Evolutionary conservation across 179 eudicot species (phyloP).

Genomic region (Corrigiola litoralis): DNA sequence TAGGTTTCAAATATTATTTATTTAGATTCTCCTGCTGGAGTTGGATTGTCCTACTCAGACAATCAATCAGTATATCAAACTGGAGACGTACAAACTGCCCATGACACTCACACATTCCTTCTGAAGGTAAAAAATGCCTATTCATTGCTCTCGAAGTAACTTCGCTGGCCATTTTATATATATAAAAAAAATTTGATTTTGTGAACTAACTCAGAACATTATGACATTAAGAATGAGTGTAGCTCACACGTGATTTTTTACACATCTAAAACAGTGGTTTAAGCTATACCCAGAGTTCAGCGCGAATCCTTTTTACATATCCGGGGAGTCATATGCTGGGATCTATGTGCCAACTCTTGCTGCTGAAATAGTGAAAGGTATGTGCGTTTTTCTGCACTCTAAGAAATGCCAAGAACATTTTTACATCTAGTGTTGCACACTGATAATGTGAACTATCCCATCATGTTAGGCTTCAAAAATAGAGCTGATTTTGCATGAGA

Average conservation of each 20-base stretch:
- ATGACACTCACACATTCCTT: constrained; percentile 72
- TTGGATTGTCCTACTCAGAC: constrained; percentile 75
- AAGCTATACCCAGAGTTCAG: constrained; percentile 63
- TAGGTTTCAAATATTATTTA: constrained; percentile 89
- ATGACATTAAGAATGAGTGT: no score
- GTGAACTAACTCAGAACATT: no score
- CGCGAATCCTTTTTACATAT: constrained; percentile 68
- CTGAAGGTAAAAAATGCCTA: constrained; percentile 50
- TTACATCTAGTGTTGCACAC: no score
- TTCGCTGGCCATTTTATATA: no score
- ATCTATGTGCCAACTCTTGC: constrained; percentile 91
- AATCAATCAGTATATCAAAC: constrained; percentile 58
- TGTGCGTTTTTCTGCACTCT: background rate
- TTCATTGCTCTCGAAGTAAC: no score
- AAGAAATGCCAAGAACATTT: no score
- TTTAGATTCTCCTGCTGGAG: constrained; percentile 93
- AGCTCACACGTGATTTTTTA: background rate
- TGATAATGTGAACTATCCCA: no score
- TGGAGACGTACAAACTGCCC: constrained; percentile 74
- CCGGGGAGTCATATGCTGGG: constrained; percentile 98
- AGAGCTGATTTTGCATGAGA: no score
- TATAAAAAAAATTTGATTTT: no score
- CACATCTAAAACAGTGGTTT: constrained; percentile 54
- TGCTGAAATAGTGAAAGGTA: constrained; percentile 79
- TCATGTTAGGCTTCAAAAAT: no score